phyloP scores from a whole-genome alignment of 164 flowering plant genomes.

The Vitis vinifera region ASM3070453v1 NC_081816.1:23204001-23204500 shows the following conservation, averaged over 20 bases:
- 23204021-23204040: slow-evolving; percentile 18
- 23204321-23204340: not conserved
- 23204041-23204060: not conserved
- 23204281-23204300: not conserved
- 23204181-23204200: slow-evolving; percentile 1
- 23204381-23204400: slow-evolving; percentile 6
- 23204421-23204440: slow-evolving; percentile 2
- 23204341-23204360: slow-evolving; percentile 8
- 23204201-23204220: not conserved
- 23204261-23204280: slow-evolving; percentile 7
- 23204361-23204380: slow-evolving; percentile 1
- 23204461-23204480: not conserved
- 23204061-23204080: slow-evolving; percentile 2
- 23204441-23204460: not conserved
- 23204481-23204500: too few species aligned
- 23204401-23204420: slow-evolving; percentile 17
- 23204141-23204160: slow-evolving; percentile 7
- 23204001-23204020: not conserved
- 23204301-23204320: slow-evolving; percentile 12
- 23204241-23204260: slow-evolving; percentile 6
- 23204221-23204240: slow-evolving; percentile 7
- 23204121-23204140: slow-evolving; percentile 9
- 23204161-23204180: slow-evolving; percentile 11
- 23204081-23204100: slow-evolving; percentile 11
- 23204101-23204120: slow-evolving; percentile 2